A percentile compares a stretch with the other conserved stretches of the same genome.
Evolutionary conservation across 2,329 filamentous ascomycete genomes (phyloP).

Genomic region (Elsinoe batatas): DNA sequence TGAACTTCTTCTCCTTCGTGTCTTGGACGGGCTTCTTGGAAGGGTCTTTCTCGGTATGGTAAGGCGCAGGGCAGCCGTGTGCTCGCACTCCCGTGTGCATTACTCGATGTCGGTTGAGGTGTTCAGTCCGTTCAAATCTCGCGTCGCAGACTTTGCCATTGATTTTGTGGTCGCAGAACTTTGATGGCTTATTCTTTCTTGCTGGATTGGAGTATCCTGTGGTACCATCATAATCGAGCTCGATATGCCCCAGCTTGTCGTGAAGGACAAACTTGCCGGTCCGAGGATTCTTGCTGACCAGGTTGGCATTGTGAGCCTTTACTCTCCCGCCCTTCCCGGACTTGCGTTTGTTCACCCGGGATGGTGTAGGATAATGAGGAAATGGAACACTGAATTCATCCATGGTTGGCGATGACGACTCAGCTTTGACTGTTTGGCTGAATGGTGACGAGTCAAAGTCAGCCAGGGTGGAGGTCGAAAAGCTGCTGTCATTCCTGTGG

Average conservation of each 20-base stretch:
- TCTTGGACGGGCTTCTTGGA: too few species aligned
- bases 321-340: not conserved
- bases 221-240: not conserved
- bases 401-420: not conserved
- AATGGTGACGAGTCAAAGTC: not conserved
- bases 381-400: not conserved
- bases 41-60: too few species aligned
- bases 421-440: not conserved
- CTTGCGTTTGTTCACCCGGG: not conserved
- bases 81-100: not conserved
- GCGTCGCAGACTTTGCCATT: not conserved
- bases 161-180: not conserved
- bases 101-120: not conserved
- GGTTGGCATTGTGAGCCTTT: not conserved
- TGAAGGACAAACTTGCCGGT: not conserved
- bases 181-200: not conserved
- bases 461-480: not conserved
- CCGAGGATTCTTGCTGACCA: not conserved
- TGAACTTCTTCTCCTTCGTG: not conserved
- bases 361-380: not conserved
- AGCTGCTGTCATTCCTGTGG: not conserved
- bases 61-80: not conserved
- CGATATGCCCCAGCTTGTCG: not conserved
- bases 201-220: not conserved
- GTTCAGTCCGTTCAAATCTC: not conserved